These are phyloP conservation scores for Cladobotryum protrusum DNA, from an alignment of 2,329 filamentous ascomycete genomes.

Conservation along the genomic window DNA sequence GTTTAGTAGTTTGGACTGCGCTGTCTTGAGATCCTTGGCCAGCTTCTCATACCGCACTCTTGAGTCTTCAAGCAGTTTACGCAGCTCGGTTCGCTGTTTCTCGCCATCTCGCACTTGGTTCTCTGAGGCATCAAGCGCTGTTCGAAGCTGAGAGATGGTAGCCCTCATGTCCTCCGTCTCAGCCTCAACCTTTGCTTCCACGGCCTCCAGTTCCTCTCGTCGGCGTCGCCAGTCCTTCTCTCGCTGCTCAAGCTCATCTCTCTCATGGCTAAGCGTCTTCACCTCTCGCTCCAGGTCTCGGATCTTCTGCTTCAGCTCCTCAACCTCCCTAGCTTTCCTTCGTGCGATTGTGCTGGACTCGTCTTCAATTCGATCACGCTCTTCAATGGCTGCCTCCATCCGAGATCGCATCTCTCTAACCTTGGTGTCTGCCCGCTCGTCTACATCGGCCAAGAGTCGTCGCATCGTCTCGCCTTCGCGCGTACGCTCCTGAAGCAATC, in stretches of 20 bases:
- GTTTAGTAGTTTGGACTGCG: slow-evolving; percentile 40
- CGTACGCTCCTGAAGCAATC: slow-evolving; percentile 78
- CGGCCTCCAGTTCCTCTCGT: slow-evolving; percentile 68
- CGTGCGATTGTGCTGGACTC: slow-evolving; percentile 75
- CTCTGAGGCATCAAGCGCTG: slow-evolving; percentile 82
- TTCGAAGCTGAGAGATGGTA: slow-evolving; percentile 70
- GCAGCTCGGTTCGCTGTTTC: slow-evolving; percentile 70
- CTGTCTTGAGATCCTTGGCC: slow-evolving; percentile 56
- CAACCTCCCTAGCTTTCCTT: slow-evolving; percentile 72
- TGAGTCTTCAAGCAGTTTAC: slow-evolving; percentile 70
- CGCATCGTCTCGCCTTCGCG: slow-evolving; percentile 95
- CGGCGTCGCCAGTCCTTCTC: slow-evolving; percentile 69
- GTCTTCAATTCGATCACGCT: slow-evolving; percentile 87
- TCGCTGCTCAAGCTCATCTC: slow-evolving; percentile 67
- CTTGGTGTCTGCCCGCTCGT: slow-evolving; percentile 72
- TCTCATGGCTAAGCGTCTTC: slow-evolving; percentile 64
- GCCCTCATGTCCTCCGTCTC: slow-evolving; percentile 71
- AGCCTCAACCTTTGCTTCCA: slow-evolving; percentile 60
- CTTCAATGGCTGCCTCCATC: slow-evolving; percentile 87
- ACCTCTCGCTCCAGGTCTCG: slow-evolving; percentile 76
- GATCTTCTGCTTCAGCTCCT: slow-evolving; percentile 74
- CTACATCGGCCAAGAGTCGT: slow-evolving; percentile 76
- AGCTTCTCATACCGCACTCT: slow-evolving; percentile 73
- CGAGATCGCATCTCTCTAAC: slow-evolving; percentile 83
- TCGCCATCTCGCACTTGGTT: slow-evolving; percentile 77